Conservation (phyloP, 768 basidiomycete genomes). For the Leucosporidium creatinivorum region DNA sequence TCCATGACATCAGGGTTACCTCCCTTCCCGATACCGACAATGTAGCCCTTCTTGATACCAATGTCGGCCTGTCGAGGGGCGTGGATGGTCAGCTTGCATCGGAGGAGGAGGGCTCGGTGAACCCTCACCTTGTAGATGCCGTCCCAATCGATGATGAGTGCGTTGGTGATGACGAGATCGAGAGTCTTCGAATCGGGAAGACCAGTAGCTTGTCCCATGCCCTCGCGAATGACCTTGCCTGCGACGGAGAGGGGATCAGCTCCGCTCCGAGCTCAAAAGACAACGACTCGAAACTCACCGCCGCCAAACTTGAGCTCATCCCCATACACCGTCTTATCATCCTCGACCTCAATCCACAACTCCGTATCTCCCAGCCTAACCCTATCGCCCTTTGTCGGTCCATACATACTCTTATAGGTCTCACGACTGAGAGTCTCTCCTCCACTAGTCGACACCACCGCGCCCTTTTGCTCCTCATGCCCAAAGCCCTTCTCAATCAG, state of each 20-base stretch:
- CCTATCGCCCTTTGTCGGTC: constrained; percentile 84
- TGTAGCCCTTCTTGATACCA: constrained; percentile 73
- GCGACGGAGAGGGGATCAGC: background rate
- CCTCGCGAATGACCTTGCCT: constrained; percentile 92
- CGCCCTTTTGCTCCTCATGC: constrained; percentile 64
- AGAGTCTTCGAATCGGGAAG: constrained; percentile 59
- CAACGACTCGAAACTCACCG: constrained; percentile 47
- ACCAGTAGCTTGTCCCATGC: constrained; percentile 88
- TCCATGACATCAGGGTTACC: constrained; percentile 94
- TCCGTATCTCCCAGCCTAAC: constrained; percentile 80
- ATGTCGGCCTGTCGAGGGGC: constrained; percentile 79
- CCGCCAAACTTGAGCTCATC: constrained; percentile 98
- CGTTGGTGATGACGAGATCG: constrained; percentile 92
- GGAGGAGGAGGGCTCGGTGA: background rate
- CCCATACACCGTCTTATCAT: constrained; percentile 80
- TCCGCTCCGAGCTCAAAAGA: constrained; percentile 12
- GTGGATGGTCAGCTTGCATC: background rate
- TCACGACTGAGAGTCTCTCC: constrained; percentile 58
- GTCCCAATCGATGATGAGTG: constrained; percentile 85
- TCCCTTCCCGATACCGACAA: constrained; percentile 88
- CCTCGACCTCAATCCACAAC: constrained; percentile 87
- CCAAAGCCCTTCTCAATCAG: constrained; percentile 60
- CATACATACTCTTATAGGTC: constrained; percentile 86
- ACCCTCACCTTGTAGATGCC: constrained; percentile 78
- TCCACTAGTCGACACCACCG: constrained; percentile 29